Evolutionary conservation across 2,329 filamentous ascomycete species (phyloP).

Genomic region (Clonostachys rhizophaga): DNA sequence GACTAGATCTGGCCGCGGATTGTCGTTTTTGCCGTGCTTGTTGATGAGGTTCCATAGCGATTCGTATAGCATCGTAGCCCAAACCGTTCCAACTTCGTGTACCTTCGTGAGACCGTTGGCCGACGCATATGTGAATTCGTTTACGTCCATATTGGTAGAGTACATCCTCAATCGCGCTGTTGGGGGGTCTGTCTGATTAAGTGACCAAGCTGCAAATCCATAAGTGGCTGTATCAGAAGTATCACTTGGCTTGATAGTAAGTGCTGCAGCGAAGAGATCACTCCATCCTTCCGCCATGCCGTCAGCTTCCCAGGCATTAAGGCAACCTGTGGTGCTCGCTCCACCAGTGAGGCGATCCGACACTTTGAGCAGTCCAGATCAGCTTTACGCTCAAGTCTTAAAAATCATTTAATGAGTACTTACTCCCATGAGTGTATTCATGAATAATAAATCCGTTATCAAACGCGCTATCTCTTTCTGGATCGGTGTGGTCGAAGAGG

Average conservation of each 20-base stretch:
- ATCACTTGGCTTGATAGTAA: constrained; percentile 38
- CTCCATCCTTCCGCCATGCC: constrained; percentile 57
- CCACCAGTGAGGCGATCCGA: constrained; percentile 56
- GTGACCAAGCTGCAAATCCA: constrained; percentile 38
- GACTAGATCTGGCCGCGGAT: constrained; percentile 29
- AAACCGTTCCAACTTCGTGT: constrained; percentile 45
- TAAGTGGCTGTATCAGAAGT: constrained; percentile 35
- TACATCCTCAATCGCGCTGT: constrained; percentile 43
- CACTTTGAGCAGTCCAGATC: constrained; percentile 12
- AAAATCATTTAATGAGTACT: constrained; percentile 15
- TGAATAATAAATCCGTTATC: constrained; percentile 57
- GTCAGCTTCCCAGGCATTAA: constrained; percentile 40
- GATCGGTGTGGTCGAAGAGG: constrained; percentile 43
- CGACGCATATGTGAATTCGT: constrained; percentile 43
- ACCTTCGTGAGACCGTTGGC: constrained; percentile 28
- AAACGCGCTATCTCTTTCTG: constrained; percentile 47
- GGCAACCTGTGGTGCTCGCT: constrained; percentile 44
- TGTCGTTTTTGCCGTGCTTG: constrained; percentile 45
- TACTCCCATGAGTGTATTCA: constrained; percentile 47
- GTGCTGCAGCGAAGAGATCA: constrained; percentile 63
- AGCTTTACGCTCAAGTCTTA: too few species aligned
- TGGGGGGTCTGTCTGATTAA: constrained; percentile 30
- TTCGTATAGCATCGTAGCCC: constrained; percentile 49
- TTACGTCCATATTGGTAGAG: constrained; percentile 42
- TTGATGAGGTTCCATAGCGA: constrained; percentile 54